Evolutionary conservation across 2,329 filamentous ascomycete species (phyloP).

Genomic region (Monilinia fructigena): DNA sequence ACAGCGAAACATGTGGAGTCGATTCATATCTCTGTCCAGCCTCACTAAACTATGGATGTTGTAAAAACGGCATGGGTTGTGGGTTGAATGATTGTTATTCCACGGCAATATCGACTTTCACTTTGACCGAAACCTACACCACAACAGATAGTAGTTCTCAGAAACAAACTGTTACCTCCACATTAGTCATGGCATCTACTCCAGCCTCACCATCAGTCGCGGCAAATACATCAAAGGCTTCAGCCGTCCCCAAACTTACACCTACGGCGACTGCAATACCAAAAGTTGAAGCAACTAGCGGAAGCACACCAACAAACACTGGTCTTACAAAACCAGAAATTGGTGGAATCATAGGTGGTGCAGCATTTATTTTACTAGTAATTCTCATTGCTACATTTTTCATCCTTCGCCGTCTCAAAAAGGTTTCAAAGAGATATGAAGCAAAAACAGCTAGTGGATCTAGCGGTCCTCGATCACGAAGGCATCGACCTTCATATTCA

Average conservation of each 20-base stretch:
- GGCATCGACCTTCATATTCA: constrained; percentile 19
- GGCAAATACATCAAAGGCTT: constrained; percentile 19
- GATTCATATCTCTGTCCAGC: constrained; percentile 51
- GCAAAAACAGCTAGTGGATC: constrained; percentile 30
- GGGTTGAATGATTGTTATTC: constrained; percentile 49
- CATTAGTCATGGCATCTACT: constrained; percentile 42
- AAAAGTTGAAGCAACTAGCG: constrained; percentile 40
- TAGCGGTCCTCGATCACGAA: constrained; percentile 25
- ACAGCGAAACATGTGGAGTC: constrained; percentile 46
- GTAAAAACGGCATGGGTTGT: constrained; percentile 51
- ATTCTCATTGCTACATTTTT: constrained; percentile 49
- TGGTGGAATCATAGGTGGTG: constrained; percentile 55
- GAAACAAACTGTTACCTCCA: constrained; percentile 44
- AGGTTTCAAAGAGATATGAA: constrained; percentile 38
- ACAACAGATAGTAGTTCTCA: constrained; percentile 46
- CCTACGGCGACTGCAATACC: constrained; percentile 29
- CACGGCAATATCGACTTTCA: constrained; percentile 48
- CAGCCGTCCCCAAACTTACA: constrained; percentile 30
- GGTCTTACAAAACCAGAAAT: constrained; percentile 42
- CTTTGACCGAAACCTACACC: constrained; percentile 47
- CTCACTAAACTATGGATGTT: constrained; percentile 54
- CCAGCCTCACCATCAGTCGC: constrained; percentile 39
- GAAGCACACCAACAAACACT: constrained; percentile 34
- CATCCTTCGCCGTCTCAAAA: constrained; percentile 51
- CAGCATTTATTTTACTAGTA: constrained; percentile 49